Percentiles rank a stretch among this genome's conserved stretches.
Conservation (phyloP, 257 asterid species). For the Linaria vulgaris region DNA sequence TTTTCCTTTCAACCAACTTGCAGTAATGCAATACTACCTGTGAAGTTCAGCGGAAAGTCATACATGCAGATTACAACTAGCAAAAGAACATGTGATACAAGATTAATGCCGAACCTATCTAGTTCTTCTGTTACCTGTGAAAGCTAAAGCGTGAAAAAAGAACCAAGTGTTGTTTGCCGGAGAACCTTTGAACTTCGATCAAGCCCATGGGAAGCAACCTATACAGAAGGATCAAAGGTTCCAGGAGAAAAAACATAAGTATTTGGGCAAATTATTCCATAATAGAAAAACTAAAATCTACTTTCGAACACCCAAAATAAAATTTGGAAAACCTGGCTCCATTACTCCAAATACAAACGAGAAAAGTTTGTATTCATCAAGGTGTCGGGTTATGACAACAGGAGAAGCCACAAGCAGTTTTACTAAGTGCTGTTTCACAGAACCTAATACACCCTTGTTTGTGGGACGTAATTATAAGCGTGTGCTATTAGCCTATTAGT, state of each 20-base stretch:
- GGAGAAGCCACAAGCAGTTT: too few relatives aligned
- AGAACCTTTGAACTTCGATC: constrained; percentile 96
- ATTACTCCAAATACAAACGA: too few relatives aligned
- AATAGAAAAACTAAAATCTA: too few relatives aligned
- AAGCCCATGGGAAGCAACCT: constrained; percentile 99
- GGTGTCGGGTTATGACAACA: too few relatives aligned
- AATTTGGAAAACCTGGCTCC: too few relatives aligned
- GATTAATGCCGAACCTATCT: constrained; percentile 38
- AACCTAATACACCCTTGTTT: too few relatives aligned
- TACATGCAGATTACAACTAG: background rate
- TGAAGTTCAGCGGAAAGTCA: background rate
- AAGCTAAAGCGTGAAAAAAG: constrained; percentile 76
- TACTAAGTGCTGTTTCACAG: too few relatives aligned
- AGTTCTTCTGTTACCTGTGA: constrained; percentile 21
- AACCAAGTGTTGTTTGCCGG: constrained; percentile 76
- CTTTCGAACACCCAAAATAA: too few relatives aligned
- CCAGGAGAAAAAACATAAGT: constrained; percentile 16
- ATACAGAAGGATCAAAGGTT: constrained; percentile 30
- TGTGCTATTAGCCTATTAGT: too few relatives aligned
- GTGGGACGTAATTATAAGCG: too few relatives aligned
- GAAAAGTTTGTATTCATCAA: too few relatives aligned
- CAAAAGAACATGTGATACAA: background rate
- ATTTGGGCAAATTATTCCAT: background rate
- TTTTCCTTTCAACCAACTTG: constrained; percentile 25
- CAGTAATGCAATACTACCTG: constrained; percentile 39